Percentiles rank a stretch among this genome's conserved stretches.
phyloP scores from a whole-genome alignment of 2,329 filamentous ascomycete species.

The Rhynchosporium secalis region DNA sequence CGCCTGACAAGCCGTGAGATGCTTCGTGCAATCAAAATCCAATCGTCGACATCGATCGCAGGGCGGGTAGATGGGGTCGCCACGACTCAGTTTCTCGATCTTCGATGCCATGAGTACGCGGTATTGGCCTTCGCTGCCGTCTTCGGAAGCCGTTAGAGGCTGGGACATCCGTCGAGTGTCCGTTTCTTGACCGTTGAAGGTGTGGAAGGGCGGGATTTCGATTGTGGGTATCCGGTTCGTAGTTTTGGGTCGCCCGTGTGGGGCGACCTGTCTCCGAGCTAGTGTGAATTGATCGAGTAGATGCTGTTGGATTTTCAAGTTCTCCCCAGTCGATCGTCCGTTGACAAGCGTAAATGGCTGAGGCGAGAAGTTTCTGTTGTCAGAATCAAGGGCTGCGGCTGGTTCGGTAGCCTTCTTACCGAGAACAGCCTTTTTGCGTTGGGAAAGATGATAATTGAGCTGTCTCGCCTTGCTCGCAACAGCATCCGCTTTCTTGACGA shows the following conservation, averaged over 20 bases:
- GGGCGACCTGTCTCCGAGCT: constrained; percentile 28
- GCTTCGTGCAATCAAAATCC: constrained; percentile 80
- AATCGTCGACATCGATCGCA: constrained; percentile 82
- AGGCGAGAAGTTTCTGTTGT: constrained; percentile 28
- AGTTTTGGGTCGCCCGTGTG: constrained; percentile 28
- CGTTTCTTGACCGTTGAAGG: constrained; percentile 24
- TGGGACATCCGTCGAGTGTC: constrained; percentile 36
- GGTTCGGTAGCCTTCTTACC: constrained; percentile 53
- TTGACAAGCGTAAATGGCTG: constrained; percentile 42
- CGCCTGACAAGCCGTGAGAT: constrained; percentile 80
- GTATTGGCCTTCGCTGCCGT: constrained; percentile 42
- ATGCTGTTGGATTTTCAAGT: constrained; percentile 49
- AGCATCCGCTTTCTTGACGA: constrained; percentile 79
- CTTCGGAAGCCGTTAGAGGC: constrained; percentile 30
- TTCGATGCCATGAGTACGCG: constrained; percentile 68
- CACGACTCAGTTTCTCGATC: constrained; percentile 73
- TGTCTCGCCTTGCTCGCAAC: constrained; percentile 72
- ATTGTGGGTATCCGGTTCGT: constrained; percentile 18
- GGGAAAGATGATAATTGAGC: constrained; percentile 77
- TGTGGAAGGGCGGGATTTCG: constrained; percentile 17
- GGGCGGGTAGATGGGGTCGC: constrained; percentile 74
- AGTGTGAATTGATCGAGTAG: constrained; percentile 55
- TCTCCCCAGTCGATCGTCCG: constrained; percentile 40
- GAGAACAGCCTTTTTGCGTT: constrained; percentile 71
- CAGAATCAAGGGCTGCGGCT: constrained; percentile 22